Evolutionary conservation across 2,329 filamentous ascomycete species (phyloP).

Genomic region (Trichoderma atroviride): DNA sequence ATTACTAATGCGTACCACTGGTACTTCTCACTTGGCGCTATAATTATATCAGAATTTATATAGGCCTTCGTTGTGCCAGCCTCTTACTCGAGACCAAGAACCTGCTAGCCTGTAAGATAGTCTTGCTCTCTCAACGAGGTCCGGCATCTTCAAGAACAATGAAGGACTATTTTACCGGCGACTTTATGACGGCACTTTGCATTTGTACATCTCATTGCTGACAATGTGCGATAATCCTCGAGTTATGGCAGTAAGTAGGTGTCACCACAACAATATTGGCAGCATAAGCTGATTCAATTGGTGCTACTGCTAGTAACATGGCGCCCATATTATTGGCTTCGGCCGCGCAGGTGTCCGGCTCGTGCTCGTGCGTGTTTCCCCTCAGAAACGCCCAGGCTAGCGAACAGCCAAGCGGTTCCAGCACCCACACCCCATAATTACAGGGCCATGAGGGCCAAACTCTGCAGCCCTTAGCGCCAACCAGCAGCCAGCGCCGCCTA

Average conservation of each 20-base stretch:
- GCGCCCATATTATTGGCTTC: not conserved
- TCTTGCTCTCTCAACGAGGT: too few species aligned
- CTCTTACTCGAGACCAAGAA: not conserved
- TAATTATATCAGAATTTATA: not conserved
- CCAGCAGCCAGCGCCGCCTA: not conserved
- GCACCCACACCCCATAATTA: slow-evolving; percentile 22
- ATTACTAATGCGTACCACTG: not conserved
- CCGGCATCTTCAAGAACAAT: not conserved
- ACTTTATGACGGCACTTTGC: not conserved
- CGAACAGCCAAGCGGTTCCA: not conserved
- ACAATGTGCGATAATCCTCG: not conserved
- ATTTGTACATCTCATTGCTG: not conserved
- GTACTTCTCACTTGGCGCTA: not conserved
- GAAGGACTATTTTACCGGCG: too few species aligned
- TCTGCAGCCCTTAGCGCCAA: slow-evolving; percentile 7
- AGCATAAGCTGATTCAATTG: not conserved
- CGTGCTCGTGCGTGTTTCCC: not conserved
- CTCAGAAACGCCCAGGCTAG: slow-evolving; percentile 1
- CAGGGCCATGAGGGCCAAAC: slow-evolving; percentile 14
- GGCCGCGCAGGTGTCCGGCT: not conserved
- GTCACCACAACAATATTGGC: not conserved
- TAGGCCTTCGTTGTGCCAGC: not conserved
- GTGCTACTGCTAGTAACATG: not conserved
- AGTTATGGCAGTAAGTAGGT: not conserved
- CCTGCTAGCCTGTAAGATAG: too few species aligned